Base-by-base conservation (phyloP, 2,329 filamentous ascomycete genomes). In the Colletotrichum echinochloae region DNA sequence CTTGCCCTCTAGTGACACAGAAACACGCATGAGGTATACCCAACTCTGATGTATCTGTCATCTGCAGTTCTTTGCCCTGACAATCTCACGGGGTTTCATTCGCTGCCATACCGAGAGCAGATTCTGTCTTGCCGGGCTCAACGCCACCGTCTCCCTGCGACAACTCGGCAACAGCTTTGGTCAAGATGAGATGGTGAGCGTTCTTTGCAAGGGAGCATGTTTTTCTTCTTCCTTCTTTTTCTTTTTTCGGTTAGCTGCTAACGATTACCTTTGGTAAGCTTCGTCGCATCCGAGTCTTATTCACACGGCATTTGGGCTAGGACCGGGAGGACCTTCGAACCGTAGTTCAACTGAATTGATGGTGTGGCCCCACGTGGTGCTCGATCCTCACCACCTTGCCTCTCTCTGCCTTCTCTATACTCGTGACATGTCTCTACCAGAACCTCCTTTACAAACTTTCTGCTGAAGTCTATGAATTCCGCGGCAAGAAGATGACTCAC, bases 381-480 rank as follows among this genome's bases (percentile, higher is more conserved):
- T 26, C 6, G 39, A 16, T 39, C 44, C 39, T 23, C 23, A 3
- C 23, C 35, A 35, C 49, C 37, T 33, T 56, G n/a, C n/a, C n/a
- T 41, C 30, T 23, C 11, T 7, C 7, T 6, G 28, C 20, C 56
- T 41, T 26, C 20, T 30, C n/a, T 12, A 20, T 4, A 46, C 26
- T n/a, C 26, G 2, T 7, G 28, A 60, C 8, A 28, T 26, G 48
- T 49, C 39, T 44, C 65, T n/a, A 44, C 41, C n/a, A n/a, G 16
- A 20, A 57, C 51, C 51, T 57, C 60, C 14, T 51, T 20, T 66
- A 35, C 51, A 67, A 67, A 67, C 65, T 20, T 64, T n/a, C 7
- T 20, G 11, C 37, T 28, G 26, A 67, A 67, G 60, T 64, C 33
- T 64, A 67, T 64, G 51, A 12, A 61, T 18, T 2, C n/a, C n/a